phyloP scores from a whole-genome alignment of 495 filamentous ascomycete genomes.

The Aspergillus ostianus region DNA sequence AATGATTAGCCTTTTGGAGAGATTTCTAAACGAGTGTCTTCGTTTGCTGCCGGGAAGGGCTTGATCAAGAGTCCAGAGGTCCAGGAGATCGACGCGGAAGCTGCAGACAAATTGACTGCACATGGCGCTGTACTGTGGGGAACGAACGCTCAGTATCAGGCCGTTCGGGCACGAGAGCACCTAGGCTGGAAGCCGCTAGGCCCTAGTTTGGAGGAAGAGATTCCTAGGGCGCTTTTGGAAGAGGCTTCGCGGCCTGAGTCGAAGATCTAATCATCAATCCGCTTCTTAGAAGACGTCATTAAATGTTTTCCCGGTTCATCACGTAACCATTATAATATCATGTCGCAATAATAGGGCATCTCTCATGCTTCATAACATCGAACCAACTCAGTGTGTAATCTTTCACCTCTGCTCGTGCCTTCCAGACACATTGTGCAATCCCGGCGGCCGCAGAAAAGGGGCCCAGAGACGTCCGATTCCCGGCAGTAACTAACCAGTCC shows the following conservation, averaged over 20 bases:
- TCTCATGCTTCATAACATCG: constrained; percentile 15
- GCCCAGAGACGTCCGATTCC: constrained; percentile 1
- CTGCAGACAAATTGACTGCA: constrained; percentile 15
- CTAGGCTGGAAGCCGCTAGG: constrained; percentile 17
- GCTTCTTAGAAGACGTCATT: no score
- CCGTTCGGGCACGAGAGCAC: constrained; percentile 14
- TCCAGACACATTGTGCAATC: constrained; percentile 14
- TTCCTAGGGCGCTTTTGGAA: constrained; percentile 10
- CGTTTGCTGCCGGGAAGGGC: constrained; percentile 47
- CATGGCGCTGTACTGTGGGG: constrained; percentile 40
- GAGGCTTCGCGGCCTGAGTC: constrained; percentile 3
- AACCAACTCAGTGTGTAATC: constrained; percentile 21
- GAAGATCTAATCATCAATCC: no score
- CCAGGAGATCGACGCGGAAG: constrained; percentile 16
- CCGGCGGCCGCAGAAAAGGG: constrained; percentile 15
- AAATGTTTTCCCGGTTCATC: no score
- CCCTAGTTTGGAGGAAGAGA: constrained; percentile 17
- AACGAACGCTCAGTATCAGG: constrained; percentile 13
- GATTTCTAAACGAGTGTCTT: constrained; percentile 49
- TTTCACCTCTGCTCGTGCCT: constrained; percentile 10
- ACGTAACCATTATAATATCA: no score
- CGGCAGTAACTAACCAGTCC: constrained; percentile 8
- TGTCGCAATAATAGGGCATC: constrained; percentile 7
- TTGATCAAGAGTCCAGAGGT: constrained; percentile 52
- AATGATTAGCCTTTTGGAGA: constrained; percentile 48